Conservation (phyloP, 2,329 filamentous ascomycete genomes). For the Pseudocercospora crystallina region DNA sequence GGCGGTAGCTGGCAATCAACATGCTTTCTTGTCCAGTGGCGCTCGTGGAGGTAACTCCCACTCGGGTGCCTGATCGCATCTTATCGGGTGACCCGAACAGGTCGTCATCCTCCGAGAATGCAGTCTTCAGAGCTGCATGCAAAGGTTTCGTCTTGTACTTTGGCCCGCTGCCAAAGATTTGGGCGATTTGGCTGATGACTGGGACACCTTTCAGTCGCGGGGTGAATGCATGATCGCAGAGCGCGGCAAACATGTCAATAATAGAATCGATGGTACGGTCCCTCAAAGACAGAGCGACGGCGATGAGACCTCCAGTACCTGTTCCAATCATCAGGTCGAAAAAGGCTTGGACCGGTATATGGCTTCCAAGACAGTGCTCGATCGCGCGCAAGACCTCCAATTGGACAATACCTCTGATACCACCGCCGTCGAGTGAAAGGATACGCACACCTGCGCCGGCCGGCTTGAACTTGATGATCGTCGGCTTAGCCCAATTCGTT, state of each 20-base stretch:
- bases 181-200: constrained; percentile 32
- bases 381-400: constrained; percentile 45
- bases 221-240: constrained; percentile 46
- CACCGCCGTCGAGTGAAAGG: constrained; percentile 40
- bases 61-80: constrained; percentile 34
- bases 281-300: constrained; percentile 42
- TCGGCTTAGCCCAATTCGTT: constrained; percentile 37
- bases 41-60: constrained; percentile 47
- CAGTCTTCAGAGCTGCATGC: constrained; percentile 38
- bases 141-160: constrained; percentile 38
- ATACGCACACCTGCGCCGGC: constrained; percentile 31
- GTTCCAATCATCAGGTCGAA: constrained; percentile 53
- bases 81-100: constrained; percentile 28
- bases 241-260: constrained; percentile 39
- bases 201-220: constrained; percentile 39
- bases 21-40: constrained; percentile 41
- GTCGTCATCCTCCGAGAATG: constrained; percentile 38
- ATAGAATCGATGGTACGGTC: constrained; percentile 42
- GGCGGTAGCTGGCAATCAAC: constrained; percentile 49
- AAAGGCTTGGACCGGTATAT: constrained; percentile 46
- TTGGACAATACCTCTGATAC: constrained; percentile 48
- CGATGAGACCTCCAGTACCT: constrained; percentile 48
- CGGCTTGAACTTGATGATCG: constrained; percentile 31
- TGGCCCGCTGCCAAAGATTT: constrained; percentile 29
- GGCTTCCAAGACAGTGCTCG: constrained; percentile 40